These are phyloP conservation scores for Ophidiomyces ophidiicola DNA, from an alignment of 2,329 filamentous ascomycete genomes.

Conservation along the genomic window DNA sequence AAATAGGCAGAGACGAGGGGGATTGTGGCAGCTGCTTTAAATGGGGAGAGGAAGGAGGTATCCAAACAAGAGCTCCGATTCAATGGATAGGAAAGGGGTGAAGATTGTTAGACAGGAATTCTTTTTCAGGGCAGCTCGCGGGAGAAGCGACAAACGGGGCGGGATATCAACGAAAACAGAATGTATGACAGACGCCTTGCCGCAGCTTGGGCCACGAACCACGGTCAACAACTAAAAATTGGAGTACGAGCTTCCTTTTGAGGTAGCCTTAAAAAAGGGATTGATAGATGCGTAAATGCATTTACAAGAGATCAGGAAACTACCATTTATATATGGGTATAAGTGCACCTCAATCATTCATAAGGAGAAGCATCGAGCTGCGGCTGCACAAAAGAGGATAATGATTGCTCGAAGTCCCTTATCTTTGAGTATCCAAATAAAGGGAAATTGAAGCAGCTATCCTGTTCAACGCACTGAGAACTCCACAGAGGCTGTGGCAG, in stretches of 20 bases:
- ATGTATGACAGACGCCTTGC: constrained; percentile 8
- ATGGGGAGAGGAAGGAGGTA: background rate
- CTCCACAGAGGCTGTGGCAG: constrained; percentile 5
- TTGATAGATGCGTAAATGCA: too few species aligned
- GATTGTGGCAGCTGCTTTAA: too few species aligned
- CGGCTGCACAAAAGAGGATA: constrained; percentile 5
- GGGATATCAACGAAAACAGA: constrained; percentile 5
- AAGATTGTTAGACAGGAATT: background rate
- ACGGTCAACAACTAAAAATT: constrained; percentile 4
- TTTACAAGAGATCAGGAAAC: too few species aligned
- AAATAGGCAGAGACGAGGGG: background rate
- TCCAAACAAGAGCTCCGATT: too few species aligned
- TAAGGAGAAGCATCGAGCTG: background rate
- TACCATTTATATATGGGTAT: too few species aligned
- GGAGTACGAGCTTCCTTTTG: too few species aligned
- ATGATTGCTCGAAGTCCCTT: background rate
- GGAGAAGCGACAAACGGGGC: constrained; percentile 3
- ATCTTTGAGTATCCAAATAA: background rate
- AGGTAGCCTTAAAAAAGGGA: too few species aligned
- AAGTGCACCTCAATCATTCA: too few species aligned
- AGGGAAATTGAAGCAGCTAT: background rate
- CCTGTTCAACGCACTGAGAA: background rate
- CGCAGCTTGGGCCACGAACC: constrained; percentile 6
- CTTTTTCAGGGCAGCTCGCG: background rate
- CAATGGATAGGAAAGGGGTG: background rate